A percentile compares a stretch with the other conserved stretches of the same genome.
These are phyloP conservation scores for Septoria petroselini DNA, from an alignment of 2,329 filamentous ascomycete genomes.

Conservation along the genomic window DNA sequence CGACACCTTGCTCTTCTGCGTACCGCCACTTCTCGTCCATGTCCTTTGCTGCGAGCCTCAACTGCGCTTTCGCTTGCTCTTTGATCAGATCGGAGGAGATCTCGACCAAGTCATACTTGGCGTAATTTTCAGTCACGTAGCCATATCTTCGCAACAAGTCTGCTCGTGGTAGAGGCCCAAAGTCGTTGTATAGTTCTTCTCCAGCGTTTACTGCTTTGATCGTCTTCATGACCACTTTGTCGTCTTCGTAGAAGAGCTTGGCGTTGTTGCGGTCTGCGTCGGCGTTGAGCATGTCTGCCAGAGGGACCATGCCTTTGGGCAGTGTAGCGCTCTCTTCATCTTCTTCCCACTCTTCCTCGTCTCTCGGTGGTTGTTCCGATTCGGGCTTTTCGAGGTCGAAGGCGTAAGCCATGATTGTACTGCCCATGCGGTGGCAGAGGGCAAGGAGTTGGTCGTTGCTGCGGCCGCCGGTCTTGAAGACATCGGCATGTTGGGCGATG, in stretches of 20 bases:
- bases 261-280: conserved; percentile 80
- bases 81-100: conserved; percentile 62
- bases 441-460: conserved; percentile 50
- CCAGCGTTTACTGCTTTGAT: conserved; percentile 66
- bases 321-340: conserved; percentile 38
- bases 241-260: conserved; percentile 59
- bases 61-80: conserved; percentile 39
- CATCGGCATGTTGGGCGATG: conserved; percentile 41
- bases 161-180: conserved; percentile 76
- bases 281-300: conserved; percentile 87
- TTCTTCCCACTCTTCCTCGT: conserved; percentile 47
- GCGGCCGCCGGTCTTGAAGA: conserved; percentile 43
- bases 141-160: conserved; percentile 83
- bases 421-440: conserved; percentile 76
- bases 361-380: conserved; percentile 54
- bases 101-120: conserved; percentile 79
- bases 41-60: conserved; percentile 21
- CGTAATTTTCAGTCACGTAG: conserved; percentile 76
- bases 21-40: conserved; percentile 43
- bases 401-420: conserved; percentile 87
- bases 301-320: conserved; percentile 80
- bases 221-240: conserved; percentile 65
- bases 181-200: conserved; percentile 83
- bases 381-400: conserved; percentile 68
- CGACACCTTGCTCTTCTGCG: conserved; percentile 59